Percentiles rank a stretch among this genome's conserved stretches.
These are phyloP conservation scores for Leptodontidium sp. DNA, from an alignment of 2,329 filamentous ascomycete genomes.

Conservation along the genomic window DNA sequence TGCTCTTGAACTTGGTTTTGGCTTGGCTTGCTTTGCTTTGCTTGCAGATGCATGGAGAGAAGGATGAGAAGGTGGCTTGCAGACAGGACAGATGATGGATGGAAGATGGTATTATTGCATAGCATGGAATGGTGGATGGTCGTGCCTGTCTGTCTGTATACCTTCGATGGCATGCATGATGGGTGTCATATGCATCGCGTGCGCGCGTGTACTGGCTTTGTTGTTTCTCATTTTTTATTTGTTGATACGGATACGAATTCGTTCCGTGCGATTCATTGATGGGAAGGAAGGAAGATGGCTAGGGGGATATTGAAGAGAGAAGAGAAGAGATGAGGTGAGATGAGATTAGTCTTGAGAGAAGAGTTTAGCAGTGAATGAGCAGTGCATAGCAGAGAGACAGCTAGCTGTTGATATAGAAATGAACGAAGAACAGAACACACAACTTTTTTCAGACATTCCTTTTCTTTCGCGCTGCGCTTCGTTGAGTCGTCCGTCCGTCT, in stretches of 20 bases:
- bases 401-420: constrained; percentile 2
- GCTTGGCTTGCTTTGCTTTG: constrained; percentile 2
- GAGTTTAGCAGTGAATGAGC: background rate
- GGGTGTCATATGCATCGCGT: background rate
- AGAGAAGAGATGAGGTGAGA: background rate
- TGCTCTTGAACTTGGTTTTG: background rate
- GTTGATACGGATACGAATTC: constrained; percentile 1
- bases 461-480: no score
- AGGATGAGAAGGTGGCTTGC: background rate
- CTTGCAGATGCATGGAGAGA: background rate
- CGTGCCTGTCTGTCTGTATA: background rate
- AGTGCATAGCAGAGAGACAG: background rate
- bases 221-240: background rate
- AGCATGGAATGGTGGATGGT: background rate
- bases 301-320: background rate
- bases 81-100: background rate
- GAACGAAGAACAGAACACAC: background rate
- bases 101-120: background rate
- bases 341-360: background rate
- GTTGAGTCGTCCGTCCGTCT: no score
- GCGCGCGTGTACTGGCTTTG: background rate
- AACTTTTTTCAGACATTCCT: no score
- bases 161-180: background rate
- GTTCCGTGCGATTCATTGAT: constrained; percentile 8
- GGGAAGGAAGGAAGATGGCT: background rate